Percentiles rank a stretch among this genome's conserved stretches.
Conservation (phyloP, 1,139 yeast genomes). For the Ogataea hybrid region DNA sequence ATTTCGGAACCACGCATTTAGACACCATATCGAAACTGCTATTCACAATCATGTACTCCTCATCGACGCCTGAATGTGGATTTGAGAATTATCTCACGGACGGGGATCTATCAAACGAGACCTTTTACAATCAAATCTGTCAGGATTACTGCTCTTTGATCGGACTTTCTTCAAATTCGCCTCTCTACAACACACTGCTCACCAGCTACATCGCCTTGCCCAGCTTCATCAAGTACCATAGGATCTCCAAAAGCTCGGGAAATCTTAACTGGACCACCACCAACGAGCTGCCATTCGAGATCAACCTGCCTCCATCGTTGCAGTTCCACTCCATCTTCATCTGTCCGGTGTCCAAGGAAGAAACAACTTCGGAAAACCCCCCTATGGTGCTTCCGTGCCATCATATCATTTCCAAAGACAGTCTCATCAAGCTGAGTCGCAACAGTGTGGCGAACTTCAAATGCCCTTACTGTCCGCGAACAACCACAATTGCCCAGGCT, state of each 20-base stretch:
- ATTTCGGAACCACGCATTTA: constrained; percentile 41
- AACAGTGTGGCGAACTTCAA: constrained; percentile 46
- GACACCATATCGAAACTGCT: constrained; percentile 54
- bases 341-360: constrained; percentile 90
- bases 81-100: constrained; percentile 11
- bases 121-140: constrained; percentile 40
- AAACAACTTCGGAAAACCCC: constrained; percentile 58
- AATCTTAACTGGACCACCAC: constrained; percentile 55
- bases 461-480: constrained; percentile 66
- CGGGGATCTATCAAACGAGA: constrained; percentile 12
- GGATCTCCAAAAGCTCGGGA: constrained; percentile 44
- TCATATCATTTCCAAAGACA: constrained; percentile 55
- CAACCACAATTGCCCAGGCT: constrained; percentile 32
- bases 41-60: constrained; percentile 40
- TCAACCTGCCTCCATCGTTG: constrained; percentile 48
- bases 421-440: constrained; percentile 41
- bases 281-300: constrained; percentile 60
- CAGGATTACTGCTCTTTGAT: constrained; percentile 65
- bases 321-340: constrained; percentile 82
- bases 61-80: constrained; percentile 6
- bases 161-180: constrained; percentile 68
- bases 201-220: constrained; percentile 77
- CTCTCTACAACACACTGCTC: constrained; percentile 61
- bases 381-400: constrained; percentile 65
- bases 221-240: constrained; percentile 62